A percentile compares a stretch with the other conserved stretches of the same genome.
These are phyloP conservation scores for Citrus reticulata DNA, from an alignment of 345 rosid genomes.

Conservation along the genomic window DNA sequence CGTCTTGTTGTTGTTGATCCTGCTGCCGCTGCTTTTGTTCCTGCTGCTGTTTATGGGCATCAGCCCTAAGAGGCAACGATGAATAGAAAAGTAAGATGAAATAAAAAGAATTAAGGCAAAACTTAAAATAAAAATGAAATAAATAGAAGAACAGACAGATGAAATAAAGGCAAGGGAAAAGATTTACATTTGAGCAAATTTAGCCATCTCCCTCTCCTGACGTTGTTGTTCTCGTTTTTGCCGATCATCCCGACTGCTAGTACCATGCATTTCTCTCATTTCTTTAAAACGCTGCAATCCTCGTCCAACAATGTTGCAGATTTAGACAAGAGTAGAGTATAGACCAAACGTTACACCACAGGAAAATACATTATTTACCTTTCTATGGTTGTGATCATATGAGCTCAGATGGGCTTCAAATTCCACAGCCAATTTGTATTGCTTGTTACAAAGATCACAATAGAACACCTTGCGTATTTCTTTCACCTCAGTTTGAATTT, in stretches of 20 bases:
- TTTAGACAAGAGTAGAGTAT: neutral
- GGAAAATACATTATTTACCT: conserved; percentile 42
- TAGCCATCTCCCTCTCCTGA: conserved; percentile 88
- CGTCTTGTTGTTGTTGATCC: conserved; percentile 42
- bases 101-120: neutral
- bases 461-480: conserved; percentile 88
- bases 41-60: conserved; percentile 71
- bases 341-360: neutral
- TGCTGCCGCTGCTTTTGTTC: conserved; percentile 51
- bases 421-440: conserved; percentile 94
- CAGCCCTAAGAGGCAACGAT: conserved; percentile 52
- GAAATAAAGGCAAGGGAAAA: neutral
- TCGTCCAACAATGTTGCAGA: neutral
- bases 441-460: conserved; percentile 96
- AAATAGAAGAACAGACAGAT: neutral
- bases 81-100: neutral
- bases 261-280: conserved; percentile 90
- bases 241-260: conserved; percentile 87
- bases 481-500: conserved; percentile 93
- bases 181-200: conserved; percentile 52
- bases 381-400: conserved; percentile 97
- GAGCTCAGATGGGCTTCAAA: conserved; percentile 95
- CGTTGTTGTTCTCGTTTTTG: conserved; percentile 88
- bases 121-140: neutral
- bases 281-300: conserved; percentile 83